Percentiles rank a stretch among this genome's conserved stretches.
These are phyloP conservation scores for Aspergillus cavernicola DNA, from an alignment of 495 filamentous ascomycete genomes.

Conservation along the genomic window DNA sequence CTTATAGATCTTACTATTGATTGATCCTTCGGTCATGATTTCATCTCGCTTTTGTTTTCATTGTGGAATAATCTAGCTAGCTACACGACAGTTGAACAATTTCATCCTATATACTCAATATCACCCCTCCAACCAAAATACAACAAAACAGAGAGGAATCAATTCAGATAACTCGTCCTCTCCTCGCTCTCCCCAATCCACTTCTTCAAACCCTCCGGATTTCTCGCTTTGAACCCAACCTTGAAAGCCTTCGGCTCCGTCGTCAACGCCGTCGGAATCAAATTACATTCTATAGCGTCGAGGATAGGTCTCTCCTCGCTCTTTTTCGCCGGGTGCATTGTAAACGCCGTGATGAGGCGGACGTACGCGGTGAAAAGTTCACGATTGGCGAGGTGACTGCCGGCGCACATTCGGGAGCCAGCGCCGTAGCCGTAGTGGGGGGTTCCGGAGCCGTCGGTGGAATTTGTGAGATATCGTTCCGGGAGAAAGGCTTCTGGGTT, in stretches of 20 bases:
- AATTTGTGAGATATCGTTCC: conserved; percentile 58
- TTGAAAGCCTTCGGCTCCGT: conserved; percentile 71
- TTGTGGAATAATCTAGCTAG: too few species aligned
- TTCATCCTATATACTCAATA: too few species aligned
- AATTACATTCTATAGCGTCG: conserved; percentile 60
- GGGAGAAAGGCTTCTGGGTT: conserved; percentile 55
- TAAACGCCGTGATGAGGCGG: conserved; percentile 64
- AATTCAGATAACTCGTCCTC: conserved; percentile 50
- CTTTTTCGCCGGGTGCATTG: conserved; percentile 41
- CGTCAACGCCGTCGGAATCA: conserved; percentile 60
- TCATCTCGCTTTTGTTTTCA: too few species aligned
- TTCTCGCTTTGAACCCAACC: conserved; percentile 48
- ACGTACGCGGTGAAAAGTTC: conserved; percentile 67
- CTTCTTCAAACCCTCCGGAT: conserved; percentile 37
- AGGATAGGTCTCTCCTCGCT: conserved; percentile 50
- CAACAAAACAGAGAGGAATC: not conserved
- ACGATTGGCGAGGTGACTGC: conserved; percentile 64
- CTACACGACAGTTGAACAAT: too few species aligned
- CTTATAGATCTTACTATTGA: too few species aligned
- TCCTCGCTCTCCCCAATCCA: conserved; percentile 57
- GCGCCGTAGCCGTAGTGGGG: conserved; percentile 70
- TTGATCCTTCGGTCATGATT: too few species aligned
- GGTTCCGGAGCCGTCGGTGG: conserved; percentile 54
- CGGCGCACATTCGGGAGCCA: conserved; percentile 69
- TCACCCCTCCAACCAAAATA: too few species aligned